Evolutionary conservation across 768 basidiomycete species (phyloP), one percentile per base, ranked within the genome.

Genomic region (Boletus barrowsii): DNA sequence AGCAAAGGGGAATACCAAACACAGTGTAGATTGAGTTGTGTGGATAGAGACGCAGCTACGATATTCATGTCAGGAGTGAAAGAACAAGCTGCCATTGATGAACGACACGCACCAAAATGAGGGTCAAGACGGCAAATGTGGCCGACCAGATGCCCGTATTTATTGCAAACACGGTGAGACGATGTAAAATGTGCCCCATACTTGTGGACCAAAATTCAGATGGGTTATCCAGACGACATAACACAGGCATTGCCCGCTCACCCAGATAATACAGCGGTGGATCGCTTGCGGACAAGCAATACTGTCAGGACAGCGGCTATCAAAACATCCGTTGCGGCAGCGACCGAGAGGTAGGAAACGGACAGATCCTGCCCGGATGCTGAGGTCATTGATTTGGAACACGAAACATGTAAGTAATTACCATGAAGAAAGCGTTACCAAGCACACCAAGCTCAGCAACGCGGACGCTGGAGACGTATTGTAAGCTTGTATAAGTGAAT

Each of bases 141-240:
- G 84, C 82, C 11, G 81, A 73, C 14, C 77, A 79, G 17, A 83
- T 73, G 1, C 80, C 73, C 0, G 44, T 54, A 2, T 62, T 62
- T 15, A 65, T 41, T 0, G 54, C 44, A 14, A 64, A 62, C 6
- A 62, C 26, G 3, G 30, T 37, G 4, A 65, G 43, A 24, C 52
- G 52, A 32, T 54, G 54, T 13, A 64, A 35, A 17, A 48, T 24
- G 41, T 48, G 33, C 7, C 24, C 18, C 5, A 52, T 61, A 3
- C 62, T 63, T 51, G 32, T 10, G 9, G 1, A 15, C 10, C 20
- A 32, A 30, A 9, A 24, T 20, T 59, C 42, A 53, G 22, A 17
- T 35, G 8, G 4, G 14, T n/a, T 42, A 17, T 36, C 11, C 24
- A n/a, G 17, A 14, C 6, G 11, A 22, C 22, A 33, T 13, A 33